Conservation (phyloP, 2,329 filamentous ascomycete genomes). For the Pezicula carpinea region DNA sequence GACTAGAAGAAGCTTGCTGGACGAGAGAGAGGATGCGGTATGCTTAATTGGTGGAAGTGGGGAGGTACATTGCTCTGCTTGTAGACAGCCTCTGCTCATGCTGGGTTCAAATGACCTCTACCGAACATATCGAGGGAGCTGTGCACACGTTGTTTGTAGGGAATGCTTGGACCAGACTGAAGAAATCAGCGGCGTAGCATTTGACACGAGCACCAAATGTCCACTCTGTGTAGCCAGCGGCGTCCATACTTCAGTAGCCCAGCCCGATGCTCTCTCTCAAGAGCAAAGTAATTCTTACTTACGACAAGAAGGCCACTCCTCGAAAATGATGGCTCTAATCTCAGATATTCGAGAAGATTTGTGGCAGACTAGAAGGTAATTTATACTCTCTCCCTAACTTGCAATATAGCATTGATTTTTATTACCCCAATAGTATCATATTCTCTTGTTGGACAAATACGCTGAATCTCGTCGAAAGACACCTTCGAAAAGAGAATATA, state of each 20-base stretch:
- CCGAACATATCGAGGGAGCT: conserved; percentile 20
- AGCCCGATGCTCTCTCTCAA: conserved; percentile 14
- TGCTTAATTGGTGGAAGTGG: conserved; percentile 4
- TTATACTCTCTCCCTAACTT: too few species aligned
- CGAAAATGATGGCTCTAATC: conserved; percentile 35
- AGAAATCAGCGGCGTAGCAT: conserved; percentile 10
- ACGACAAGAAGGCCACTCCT: conserved; percentile 25
- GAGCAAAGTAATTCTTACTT: conserved; percentile 22
- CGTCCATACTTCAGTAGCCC: conserved; percentile 4
- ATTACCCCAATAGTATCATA: conserved; percentile 31
- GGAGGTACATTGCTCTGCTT: conserved; percentile 27
- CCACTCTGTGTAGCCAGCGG: conserved; percentile 18
- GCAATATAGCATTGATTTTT: conserved; percentile 38
- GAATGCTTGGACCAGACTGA: conserved; percentile 29
- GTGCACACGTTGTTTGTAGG: conserved; percentile 29
- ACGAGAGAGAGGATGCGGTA: conserved; percentile 30
- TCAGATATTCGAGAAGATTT: conserved; percentile 28
- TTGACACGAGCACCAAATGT: conserved; percentile 8
- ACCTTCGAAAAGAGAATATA: conserved; percentile 26
- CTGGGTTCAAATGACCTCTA: conserved; percentile 18
- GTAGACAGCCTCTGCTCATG: conserved; percentile 23
- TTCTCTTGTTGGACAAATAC: conserved; percentile 15
- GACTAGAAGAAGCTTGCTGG: conserved; percentile 29
- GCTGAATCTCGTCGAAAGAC: conserved; percentile 26
- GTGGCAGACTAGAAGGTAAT: too few species aligned